A percentile compares a stretch with the other conserved stretches of the same genome.
These are phyloP conservation scores for Eucalyptus brandiana DNA, from an alignment of 345 rosid genomes.

Conservation along the genomic window DNA sequence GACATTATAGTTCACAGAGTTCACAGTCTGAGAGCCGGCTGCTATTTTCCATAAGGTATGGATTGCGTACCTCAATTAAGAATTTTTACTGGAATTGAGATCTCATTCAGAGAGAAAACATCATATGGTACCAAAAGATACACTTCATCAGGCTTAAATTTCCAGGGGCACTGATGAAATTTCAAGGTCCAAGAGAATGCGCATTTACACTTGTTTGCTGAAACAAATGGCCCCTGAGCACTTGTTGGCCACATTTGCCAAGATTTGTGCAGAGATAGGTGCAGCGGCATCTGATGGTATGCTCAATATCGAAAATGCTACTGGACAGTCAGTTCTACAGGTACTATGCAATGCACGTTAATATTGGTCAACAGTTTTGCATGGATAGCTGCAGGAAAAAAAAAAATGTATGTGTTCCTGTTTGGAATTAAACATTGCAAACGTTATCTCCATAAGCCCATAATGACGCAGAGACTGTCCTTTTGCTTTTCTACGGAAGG, in stretches of 20 bases:
- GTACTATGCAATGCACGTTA: slow-evolving; percentile 3
- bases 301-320: slow-evolving; percentile 58
- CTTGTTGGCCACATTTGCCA: slow-evolving; percentile 82
- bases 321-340: slow-evolving; percentile 87
- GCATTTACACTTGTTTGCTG: slow-evolving; percentile 57
- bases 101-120: not conserved
- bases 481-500: not conserved
- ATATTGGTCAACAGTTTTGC: not conserved
- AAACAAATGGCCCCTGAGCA: slow-evolving; percentile 99
- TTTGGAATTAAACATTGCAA: not conserved
- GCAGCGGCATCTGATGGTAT: slow-evolving; percentile 91
- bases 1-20: slow-evolving; percentile 43
- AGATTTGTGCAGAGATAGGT: slow-evolving; percentile 87
- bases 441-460: not conserved
- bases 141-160: not conserved
- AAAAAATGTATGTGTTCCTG: not conserved
- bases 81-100: not conserved
- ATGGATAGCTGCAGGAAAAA: not conserved
- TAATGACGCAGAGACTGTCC: not conserved
- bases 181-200: slow-evolving; percentile 83
- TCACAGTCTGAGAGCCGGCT: slow-evolving; percentile 29
- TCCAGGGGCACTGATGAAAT: slow-evolving; percentile 74
- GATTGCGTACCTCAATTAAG: not conserved
- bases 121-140: not conserved
- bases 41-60: slow-evolving; percentile 54